Percentiles rank a stretch among this genome's conserved stretches.
These are phyloP conservation scores for Naumovozyma castellii DNA, from an alignment of 805 yeast genomes.

Conservation along the genomic window DNA sequence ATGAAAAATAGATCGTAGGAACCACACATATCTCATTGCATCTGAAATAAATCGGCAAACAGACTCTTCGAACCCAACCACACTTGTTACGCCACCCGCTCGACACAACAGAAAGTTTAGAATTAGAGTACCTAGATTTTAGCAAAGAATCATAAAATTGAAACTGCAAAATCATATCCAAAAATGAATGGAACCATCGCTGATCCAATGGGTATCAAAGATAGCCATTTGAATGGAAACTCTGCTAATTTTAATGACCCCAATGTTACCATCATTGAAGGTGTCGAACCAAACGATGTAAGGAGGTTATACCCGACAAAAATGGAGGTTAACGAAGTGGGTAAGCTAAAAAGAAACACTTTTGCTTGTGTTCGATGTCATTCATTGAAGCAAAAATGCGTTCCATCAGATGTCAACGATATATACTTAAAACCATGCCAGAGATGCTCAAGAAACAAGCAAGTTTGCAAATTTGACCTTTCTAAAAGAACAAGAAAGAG, in stretches of 20 bases:
- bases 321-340: conserved; percentile 15
- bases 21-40: no score
- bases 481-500: conserved; percentile 46
- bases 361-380: conserved; percentile 48
- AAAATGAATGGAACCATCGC: no score
- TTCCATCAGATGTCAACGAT: conserved; percentile 42
- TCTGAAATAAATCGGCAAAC: not conserved
- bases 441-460: conserved; percentile 57
- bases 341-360: conserved; percentile 26
- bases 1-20: not conserved
- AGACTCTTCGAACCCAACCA: no score
- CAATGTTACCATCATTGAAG: conserved; percentile 11
- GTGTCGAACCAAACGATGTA: conserved; percentile 19
- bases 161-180: no score
- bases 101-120: no score
- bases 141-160: no score
- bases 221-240: not conserved
- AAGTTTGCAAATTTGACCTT: conserved; percentile 58
- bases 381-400: conserved; percentile 72
- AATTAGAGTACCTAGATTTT: no score
- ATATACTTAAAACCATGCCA: conserved; percentile 60
- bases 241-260: not conserved
- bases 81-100: no score
- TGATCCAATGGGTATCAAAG: no score
- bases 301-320: conserved; percentile 16